Percentiles rank a stretch among this genome's conserved stretches.
phyloP scores from a whole-genome alignment of 2,329 filamentous ascomycete genomes.

The Xylariaceae sp. region DNA sequence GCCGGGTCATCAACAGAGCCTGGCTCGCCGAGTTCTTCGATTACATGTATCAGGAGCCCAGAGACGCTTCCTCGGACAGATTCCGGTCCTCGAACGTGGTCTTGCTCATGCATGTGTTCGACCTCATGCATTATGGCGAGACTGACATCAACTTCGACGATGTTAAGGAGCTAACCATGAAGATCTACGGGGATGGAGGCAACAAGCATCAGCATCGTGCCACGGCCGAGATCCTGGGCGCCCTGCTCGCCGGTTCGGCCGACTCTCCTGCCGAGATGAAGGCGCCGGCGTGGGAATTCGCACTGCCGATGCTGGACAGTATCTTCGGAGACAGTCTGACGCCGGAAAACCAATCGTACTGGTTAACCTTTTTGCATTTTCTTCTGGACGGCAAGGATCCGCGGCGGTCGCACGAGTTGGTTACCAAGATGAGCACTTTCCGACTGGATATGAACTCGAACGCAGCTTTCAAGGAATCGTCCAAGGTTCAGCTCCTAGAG shows the following conservation, averaged over 20 bases:
- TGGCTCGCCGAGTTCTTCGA: slow-evolving; percentile 88
- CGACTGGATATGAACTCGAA: slow-evolving; percentile 90
- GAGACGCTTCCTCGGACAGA: slow-evolving; percentile 72
- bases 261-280: slow-evolving; percentile 72
- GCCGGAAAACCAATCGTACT: slow-evolving; percentile 90
- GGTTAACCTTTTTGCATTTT: slow-evolving; percentile 89
- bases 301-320: slow-evolving; percentile 77
- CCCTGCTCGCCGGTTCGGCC: slow-evolving; percentile 71
- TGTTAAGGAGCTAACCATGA: slow-evolving; percentile 71
- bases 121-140: slow-evolving; percentile 75
- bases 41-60: slow-evolving; percentile 92
- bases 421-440: slow-evolving; percentile 78
- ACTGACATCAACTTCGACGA: slow-evolving; percentile 79
- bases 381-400: slow-evolving; percentile 86
- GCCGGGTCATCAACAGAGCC: slow-evolving; percentile 68
- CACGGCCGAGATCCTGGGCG: slow-evolving; percentile 87
- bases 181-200: slow-evolving; percentile 83
- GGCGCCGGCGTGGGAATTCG: slow-evolving; percentile 78
- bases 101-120: slow-evolving; percentile 82
- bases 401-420: slow-evolving; percentile 76
- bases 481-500: slow-evolving; percentile 87
- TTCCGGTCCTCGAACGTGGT: slow-evolving; percentile 87
- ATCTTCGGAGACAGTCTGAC: slow-evolving; percentile 90
- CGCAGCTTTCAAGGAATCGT: slow-evolving; percentile 97
- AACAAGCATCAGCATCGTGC: slow-evolving; percentile 98